Conservation (phyloP, 129 eudicot species). For the Chrysanthemum lavandulifolium region DNA sequence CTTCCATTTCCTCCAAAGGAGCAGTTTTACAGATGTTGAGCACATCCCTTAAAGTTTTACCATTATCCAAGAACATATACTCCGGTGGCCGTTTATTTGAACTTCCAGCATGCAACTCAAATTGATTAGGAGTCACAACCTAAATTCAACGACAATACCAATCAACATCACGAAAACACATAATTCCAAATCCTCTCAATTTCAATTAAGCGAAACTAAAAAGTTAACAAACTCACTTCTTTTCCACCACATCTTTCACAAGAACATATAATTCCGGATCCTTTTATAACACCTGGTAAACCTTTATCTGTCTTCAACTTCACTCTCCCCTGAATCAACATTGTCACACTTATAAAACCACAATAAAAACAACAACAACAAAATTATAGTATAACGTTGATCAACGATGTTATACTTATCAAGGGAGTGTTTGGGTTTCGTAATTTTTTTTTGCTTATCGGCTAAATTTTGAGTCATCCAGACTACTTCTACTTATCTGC, state of each 20-base stretch:
- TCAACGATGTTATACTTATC: no score
- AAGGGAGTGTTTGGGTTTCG: no score
- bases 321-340: conserved; percentile 36
- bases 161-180: neutral
- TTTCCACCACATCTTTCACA: conserved; percentile 58
- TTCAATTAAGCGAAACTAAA: neutral
- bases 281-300: conserved; percentile 60
- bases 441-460: no score
- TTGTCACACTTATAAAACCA: neutral
- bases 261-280: conserved; percentile 59
- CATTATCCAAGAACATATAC: conserved; percentile 74
- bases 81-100: conserved; percentile 88
- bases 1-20: conserved; percentile 44
- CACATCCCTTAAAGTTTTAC: conserved; percentile 69
- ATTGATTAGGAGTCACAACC: conserved; percentile 74
- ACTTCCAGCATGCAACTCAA: conserved; percentile 93
- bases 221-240: conserved; percentile 43
- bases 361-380: neutral
- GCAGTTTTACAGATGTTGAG: conserved; percentile 62
- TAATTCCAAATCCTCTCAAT: neutral
- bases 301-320: conserved; percentile 35
- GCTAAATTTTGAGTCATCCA: no score
- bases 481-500: no score
- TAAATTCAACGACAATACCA: conserved; percentile 19
- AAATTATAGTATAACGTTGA: no score